Evolutionary conservation across 495 filamentous ascomycete species (phyloP).

Genomic region (Aspergillus asperescens): DNA sequence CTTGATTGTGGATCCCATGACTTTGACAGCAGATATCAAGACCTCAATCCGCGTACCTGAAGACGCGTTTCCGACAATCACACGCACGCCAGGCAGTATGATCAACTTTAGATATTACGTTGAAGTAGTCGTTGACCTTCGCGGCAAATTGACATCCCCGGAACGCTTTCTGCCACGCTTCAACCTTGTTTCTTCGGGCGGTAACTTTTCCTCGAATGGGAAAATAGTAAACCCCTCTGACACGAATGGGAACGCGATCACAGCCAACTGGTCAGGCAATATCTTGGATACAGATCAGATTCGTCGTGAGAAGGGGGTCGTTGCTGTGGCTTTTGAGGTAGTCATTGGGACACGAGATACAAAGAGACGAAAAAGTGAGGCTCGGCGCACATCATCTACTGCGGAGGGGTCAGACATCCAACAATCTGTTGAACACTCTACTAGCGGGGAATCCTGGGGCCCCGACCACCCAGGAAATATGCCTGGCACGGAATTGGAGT

Average conservation of each 20-base stretch:
- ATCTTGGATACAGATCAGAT: constrained; percentile 89
- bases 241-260: constrained; percentile 31
- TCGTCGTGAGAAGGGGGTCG: constrained; percentile 79
- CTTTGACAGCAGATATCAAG: constrained; percentile 69
- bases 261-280: constrained; percentile 59
- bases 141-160: constrained; percentile 71
- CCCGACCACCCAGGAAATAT: constrained; percentile 23
- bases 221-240: constrained; percentile 43
- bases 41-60: constrained; percentile 81
- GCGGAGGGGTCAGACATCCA: constrained; percentile 21
- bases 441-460: constrained; percentile 29
- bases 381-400: constrained; percentile 25
- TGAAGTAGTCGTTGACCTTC: constrained; percentile 86
- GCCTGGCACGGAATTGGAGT: constrained; percentile 23
- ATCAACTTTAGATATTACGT: constrained; percentile 92
- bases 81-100: constrained; percentile 79
- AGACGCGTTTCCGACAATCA: constrained; percentile 89
- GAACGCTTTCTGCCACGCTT: constrained; percentile 58
- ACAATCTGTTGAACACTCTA: constrained; percentile 15
- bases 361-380: constrained; percentile 49
- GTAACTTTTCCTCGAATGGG: constrained; percentile 44
- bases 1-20: constrained; percentile 74
- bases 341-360: constrained; percentile 85
- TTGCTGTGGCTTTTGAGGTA: constrained; percentile 76
- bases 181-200: constrained; percentile 47